Evolutionary conservation across 768 basidiomycete species (phyloP), one percentile per base, ranked within the genome.

Genomic region (Termitomyces sp.): DNA sequence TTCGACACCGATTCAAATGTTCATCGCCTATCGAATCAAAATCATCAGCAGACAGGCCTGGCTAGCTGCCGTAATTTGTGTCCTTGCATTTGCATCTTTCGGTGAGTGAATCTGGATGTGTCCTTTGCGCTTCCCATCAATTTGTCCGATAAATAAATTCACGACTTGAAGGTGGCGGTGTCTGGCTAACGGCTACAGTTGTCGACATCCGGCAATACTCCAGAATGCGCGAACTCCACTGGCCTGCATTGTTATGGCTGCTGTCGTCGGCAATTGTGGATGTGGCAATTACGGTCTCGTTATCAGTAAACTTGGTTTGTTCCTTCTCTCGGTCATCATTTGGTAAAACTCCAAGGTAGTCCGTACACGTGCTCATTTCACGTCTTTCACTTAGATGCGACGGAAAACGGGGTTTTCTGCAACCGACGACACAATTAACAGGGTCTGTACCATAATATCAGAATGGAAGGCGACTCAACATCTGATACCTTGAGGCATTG

Each of bases 1-100:
- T 14, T 80, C 77, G 2, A 79, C 77, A 6, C 77, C 77, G 0
- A 78, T 80, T 22, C 79, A 80, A 62, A 60, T 80, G 10, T 79
- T 78, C 66, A 72, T 79, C 49, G 77, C 77, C 0, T 77, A 75
- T 72, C 68, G 77, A 47, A 76, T 79, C 42, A 68, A 64, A 56
- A 62, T 76, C 12, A 68, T 80, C 35, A 78, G 75, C 30, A 75
- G 75, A 58, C 70, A 69, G 2, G 69, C 62, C 14, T 70, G 72
- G 63, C 59, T 78, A 10, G 68, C 76, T 0, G 54, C 61, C 1
- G 40, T 71, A 24, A 70, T 79, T 35, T 61, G 66, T 16, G 43
- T 67, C 16, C 66, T 79, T 20, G 69, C 75, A 4, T 5, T 78
- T 2, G 64, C 69, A 22, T 75, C 77, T 6, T 51, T 73, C 1